phyloP scores from a whole-genome alignment of 441 rosid species.

The Capsella rubella region DNA sequence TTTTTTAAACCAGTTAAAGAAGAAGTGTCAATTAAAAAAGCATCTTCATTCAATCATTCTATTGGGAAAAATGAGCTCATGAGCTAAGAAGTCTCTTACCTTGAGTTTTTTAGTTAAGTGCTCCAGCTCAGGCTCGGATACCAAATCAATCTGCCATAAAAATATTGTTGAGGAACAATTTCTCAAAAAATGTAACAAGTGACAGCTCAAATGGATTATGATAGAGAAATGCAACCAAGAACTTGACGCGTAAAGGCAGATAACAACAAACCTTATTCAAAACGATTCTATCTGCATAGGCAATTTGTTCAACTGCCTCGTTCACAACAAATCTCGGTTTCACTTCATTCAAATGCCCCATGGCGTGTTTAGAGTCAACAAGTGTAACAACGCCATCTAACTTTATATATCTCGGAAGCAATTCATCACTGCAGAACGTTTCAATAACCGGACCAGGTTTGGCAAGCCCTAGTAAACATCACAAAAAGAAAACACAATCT shows the following conservation, averaged over 20 bases:
- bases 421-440: not conserved
- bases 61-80: not conserved
- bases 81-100: constrained; percentile 46
- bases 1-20: not conserved
- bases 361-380: not conserved
- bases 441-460: constrained; percentile 2
- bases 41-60: not conserved
- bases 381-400: constrained; percentile 10
- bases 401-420: not conserved
- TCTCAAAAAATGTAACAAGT: not conserved
- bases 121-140: constrained; percentile 57
- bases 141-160: constrained; percentile 69
- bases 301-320: constrained; percentile 2
- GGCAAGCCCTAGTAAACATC: not conserved
- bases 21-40: not conserved
- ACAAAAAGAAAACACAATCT: not conserved
- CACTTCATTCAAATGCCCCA: not conserved
- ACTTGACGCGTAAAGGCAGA: not conserved
- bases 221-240: not conserved
- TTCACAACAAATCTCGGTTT: not conserved
- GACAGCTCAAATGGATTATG: not conserved
- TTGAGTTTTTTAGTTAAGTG: constrained; percentile 60
- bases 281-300: not conserved
- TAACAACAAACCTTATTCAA: not conserved
- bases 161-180: not conserved